Evolutionary conservation across 768 basidiomycete species (phyloP), one percentile per base, ranked within the genome.

Genomic region (Tulasnella sp.): DNA sequence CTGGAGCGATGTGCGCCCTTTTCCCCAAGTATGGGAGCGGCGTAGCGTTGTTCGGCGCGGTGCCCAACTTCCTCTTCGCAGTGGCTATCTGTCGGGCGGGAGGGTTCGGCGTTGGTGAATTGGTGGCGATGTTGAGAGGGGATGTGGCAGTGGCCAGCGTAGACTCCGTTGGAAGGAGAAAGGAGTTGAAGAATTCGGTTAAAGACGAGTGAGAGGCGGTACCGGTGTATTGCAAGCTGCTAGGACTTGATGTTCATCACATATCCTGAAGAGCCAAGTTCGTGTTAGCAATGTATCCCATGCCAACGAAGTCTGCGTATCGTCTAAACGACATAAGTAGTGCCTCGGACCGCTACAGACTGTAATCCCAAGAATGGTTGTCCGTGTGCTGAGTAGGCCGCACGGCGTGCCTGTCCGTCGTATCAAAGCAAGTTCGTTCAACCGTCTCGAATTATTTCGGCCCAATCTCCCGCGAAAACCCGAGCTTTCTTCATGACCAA

Each of bases 11-110:
- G 36, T 69, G 67, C 19, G 40, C 42, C 16, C 35, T 69, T 22
- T 69, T 69, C 67, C 67, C 67, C 19, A 69, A 34, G 32, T 69
- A 69, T 19, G 67, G 39, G 8, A 69, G 67, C n/a, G 67, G 67
- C 5, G 42, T 69, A 12, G 42, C 42, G 40, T 29, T 69, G 40
- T 69, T 69, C 32, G 67, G 67, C 8, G 67, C 67, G 1, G 29
- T 69, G 3, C 67, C 67, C 16, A 47, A 41, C 19, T 41, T 69
- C 19, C 36, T 34, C 19, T 69, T 69, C 35, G 67, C 67, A n/a
- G 40, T 34, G 26, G 40, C 42, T n/a, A 69, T 69, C 11, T 69
- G 67, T 34, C 37, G 39, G 26, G 35, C 32, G 22, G 67, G 39
- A 44, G 67, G 67, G 17, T 40, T 41, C 17, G 67, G 67, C 9